Base-by-base conservation (phyloP, 192 early-diverging fungal species). In the Dissophora globulifera region DNA sequence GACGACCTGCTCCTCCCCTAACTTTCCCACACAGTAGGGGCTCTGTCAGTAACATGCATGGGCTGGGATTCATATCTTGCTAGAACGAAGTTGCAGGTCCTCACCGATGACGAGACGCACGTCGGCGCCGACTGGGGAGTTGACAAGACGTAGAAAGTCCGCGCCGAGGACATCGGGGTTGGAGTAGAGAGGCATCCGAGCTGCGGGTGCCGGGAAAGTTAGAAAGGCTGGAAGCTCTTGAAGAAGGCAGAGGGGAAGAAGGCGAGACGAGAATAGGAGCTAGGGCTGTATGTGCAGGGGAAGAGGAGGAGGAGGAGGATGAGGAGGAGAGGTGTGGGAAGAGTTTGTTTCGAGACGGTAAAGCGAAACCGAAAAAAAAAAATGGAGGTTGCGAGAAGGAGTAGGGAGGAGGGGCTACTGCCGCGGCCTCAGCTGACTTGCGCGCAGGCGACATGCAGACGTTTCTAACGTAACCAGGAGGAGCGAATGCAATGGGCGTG, bases 61-160 rank as follows among this genome's bases (percentile, higher is more conserved):
- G 12, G n/a, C 10, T 51, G 29, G 46, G 20, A 29, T 25, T 8
- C 22, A 16, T n/a, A 47, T 15, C 13, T 23, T 22, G 20, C 20
- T 41, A 1, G 20, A 13, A 22, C 27, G 25, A 29, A 23, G 47
- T 32, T 49, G n/a, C n/a, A n/a, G n/a, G 0, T 46, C 29, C 9
- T 60, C 56, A 76, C 72, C 72, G 23, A 76, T 46, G 20, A 76
- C 58, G 2, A 76, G 58, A 1, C 62, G 63, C 12, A 76, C 62
- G 56, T 76, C 72, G 7, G 72, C 38, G 11, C 63, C 72, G 15
- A 62, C 32, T 10, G 72, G 45, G 3, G 72, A 76, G 56, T 66
- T 67, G 57, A 76, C 50, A 0, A 76, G 72, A 16, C 72, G 58
- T 13, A 76, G 22, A 15, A 76, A 61, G 35, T 76, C 72, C 3